phyloP scores from a whole-genome alignment of 2,329 filamentous ascomycete species.

The Pestalotiopsis sp. region DNA sequence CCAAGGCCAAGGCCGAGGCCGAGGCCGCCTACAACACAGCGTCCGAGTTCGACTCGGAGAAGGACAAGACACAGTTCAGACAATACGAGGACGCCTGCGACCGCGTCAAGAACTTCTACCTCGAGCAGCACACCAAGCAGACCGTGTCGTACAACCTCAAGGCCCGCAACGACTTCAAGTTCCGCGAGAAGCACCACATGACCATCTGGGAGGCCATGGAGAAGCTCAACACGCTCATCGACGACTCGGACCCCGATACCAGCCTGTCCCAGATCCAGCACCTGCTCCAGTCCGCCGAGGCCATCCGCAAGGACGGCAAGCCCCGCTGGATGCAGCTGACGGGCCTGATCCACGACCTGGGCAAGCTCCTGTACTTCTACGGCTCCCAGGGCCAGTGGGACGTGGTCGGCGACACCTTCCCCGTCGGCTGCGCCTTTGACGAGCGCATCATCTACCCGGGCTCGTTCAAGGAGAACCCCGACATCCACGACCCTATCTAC shows the following conservation, averaged over 20 bases:
- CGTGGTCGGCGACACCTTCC: conserved; percentile 86
- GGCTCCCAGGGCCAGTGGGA: conserved; percentile 90
- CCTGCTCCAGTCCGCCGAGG: conserved; percentile 85
- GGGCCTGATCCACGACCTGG: conserved; percentile 77
- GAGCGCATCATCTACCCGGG: conserved; percentile 78
- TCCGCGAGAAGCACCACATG: conserved; percentile 69
- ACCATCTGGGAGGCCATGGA: conserved; percentile 90
- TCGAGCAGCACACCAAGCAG: conserved; percentile 70
- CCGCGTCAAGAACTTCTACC: conserved; percentile 86
- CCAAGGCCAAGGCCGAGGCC: conserved; percentile 40
- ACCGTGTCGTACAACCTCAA: conserved; percentile 84
- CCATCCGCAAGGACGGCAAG: conserved; percentile 83
- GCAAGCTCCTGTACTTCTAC: conserved; percentile 80
- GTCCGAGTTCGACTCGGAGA: conserved; percentile 72
- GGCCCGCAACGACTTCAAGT: conserved; percentile 72
- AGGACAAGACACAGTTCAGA: conserved; percentile 80
- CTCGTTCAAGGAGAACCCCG: conserved; percentile 78
- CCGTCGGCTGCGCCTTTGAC: conserved; percentile 76
- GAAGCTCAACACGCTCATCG: conserved; percentile 87
- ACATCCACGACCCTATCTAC: conserved; percentile 72
- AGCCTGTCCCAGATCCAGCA: conserved; percentile 87
- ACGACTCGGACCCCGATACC: conserved; percentile 90
- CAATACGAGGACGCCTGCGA: conserved; percentile 84
- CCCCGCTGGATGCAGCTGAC: conserved; percentile 82
- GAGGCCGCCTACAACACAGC: conserved; percentile 37